Conservation (phyloP, 2,329 filamentous ascomycete genomes). For the Colletotrichum navitas region DNA sequence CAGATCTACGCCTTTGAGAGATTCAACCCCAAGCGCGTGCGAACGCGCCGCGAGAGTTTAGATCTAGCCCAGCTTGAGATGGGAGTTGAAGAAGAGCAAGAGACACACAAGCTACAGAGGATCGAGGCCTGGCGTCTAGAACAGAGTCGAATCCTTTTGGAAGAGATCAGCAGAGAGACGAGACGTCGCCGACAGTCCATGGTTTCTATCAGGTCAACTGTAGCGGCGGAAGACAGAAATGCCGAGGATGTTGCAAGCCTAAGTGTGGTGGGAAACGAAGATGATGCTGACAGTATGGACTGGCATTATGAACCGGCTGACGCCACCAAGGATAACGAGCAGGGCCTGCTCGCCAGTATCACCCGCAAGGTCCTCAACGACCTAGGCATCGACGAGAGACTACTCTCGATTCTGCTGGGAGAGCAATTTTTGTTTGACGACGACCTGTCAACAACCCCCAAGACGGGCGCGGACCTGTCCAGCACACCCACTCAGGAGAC, state of each 20-base stretch:
- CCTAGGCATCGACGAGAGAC: constrained; percentile 87
- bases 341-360: constrained; percentile 83
- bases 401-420: constrained; percentile 89
- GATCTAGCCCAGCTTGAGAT: constrained; percentile 64
- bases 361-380: constrained; percentile 90
- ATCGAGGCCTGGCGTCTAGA: constrained; percentile 95
- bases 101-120: constrained; percentile 81
- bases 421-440: constrained; percentile 75
- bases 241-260: constrained; percentile 50
- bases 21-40: constrained; percentile 79
- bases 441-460: constrained; percentile 62
- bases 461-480: constrained; percentile 48
- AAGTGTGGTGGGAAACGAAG: constrained; percentile 47
- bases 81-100: constrained; percentile 68
- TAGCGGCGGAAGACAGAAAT: constrained; percentile 47
- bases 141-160: constrained; percentile 85
- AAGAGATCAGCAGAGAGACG: constrained; percentile 92
- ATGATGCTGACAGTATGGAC: constrained; percentile 57
- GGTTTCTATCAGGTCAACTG: constrained; percentile 57
- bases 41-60: constrained; percentile 65
- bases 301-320: constrained; percentile 65
- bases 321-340: constrained; percentile 62
- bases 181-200: constrained; percentile 74
- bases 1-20: constrained; percentile 91
- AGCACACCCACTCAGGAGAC: constrained; percentile 49